phyloP scores from a whole-genome alignment of 106 monocot species.

The Agapanthus africanus region DNA sequence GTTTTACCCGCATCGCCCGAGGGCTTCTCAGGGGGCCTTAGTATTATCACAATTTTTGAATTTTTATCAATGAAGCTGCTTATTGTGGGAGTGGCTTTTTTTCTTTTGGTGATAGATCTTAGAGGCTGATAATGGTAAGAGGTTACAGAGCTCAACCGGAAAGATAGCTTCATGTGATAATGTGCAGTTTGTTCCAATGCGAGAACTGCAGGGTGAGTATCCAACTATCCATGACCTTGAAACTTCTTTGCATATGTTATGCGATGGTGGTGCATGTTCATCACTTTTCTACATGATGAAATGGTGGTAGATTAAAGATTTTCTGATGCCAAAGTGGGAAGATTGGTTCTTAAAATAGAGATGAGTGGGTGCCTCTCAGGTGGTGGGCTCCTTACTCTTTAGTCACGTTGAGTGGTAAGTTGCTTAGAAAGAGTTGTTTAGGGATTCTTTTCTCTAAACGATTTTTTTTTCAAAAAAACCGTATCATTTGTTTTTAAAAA shows the following conservation, averaged over 20 bases:
- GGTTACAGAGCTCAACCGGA: constrained; percentile 56
- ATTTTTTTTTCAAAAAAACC: background rate
- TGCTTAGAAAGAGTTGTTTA: no score
- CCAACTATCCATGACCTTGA: background rate
- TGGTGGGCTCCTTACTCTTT: no score
- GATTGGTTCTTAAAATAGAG: constrained; percentile 2
- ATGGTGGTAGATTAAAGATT: no score
- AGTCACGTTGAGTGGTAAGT: no score
- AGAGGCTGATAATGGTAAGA: constrained; percentile 58
- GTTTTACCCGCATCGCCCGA: no score
- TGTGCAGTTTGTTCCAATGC: constrained; percentile 72
- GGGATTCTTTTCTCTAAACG: no score
- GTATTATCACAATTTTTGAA: background rate
- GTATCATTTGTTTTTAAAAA: no score
- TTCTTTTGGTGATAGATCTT: constrained; percentile 33
- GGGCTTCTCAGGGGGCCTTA: no score
- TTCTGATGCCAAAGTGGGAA: background rate
- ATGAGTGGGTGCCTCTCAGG: no score
- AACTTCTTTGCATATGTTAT: background rate
- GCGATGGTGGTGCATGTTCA: background rate
- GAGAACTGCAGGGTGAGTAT: constrained; percentile 39
- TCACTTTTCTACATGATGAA: no score
- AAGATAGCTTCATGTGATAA: constrained; percentile 55
- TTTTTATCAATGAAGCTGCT: background rate
- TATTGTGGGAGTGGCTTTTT: background rate